Base-by-base conservation (phyloP, 2,329 filamentous ascomycete genomes). In the Phaeosphaeriaceae sp. region DNA sequence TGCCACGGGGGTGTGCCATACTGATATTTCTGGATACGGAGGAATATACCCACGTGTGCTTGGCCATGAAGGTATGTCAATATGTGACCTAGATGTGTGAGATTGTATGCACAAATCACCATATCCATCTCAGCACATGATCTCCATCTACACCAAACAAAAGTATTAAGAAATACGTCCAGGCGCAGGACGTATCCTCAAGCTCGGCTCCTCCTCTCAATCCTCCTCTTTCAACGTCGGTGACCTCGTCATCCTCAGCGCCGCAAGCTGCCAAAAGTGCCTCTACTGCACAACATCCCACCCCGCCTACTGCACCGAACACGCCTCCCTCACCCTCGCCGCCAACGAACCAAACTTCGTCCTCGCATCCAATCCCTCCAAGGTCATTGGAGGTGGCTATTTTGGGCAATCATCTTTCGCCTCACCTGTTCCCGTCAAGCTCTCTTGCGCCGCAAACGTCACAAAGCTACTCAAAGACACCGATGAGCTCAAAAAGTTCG, bases 1-100 rank as follows among this genome's bases (percentile, higher is more conserved):
- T 1, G 83, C 84, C 0, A 81, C 81, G 0, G 84, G 85, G 0
- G 81, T 87, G 49, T 87, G 85, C 60, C 84, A 86, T 58, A 85
- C 84, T 0, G 85, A 87, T 62, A 60, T 62, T 5, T 76, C 76
- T 51, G 61, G 61, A 7, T 64, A 64, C 47, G 61, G 61, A 15
- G 61, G 61, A 11, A 64, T 64, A 21, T 84, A 83, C 60, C 82
- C 82, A 0, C 67, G 77, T 19, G 79, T 86, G 1, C 73, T 85
- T 17, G 85, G 84, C 3, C 85, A 87, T 61, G 84, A 86, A 77
- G 84, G 61, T 61, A 56, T n/a, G n/a, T n/a, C n/a, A n/a, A n/a
- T n/a, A n/a, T n/a, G n/a, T n/a, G n/a, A n/a, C n/a, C n/a, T n/a
- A n/a, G n/a, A n/a, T n/a, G n/a, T n/a, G n/a, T n/a, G n/a, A n/a